phyloP scores from a whole-genome alignment of 2,329 filamentous ascomycete species.

The Aspergillus brasiliensis region DNA sequence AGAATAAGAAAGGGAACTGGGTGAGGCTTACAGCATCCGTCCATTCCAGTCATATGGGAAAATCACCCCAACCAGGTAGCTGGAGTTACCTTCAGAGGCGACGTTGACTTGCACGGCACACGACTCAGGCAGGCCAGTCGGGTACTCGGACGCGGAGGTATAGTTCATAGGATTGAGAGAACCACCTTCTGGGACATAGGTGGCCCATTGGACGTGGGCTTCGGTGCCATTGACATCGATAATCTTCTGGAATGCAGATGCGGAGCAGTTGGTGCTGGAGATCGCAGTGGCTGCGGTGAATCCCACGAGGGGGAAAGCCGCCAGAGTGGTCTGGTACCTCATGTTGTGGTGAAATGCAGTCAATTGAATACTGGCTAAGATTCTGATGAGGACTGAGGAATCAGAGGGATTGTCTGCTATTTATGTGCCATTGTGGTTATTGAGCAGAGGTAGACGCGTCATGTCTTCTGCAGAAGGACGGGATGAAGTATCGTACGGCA shows the following conservation, averaged over 20 bases:
- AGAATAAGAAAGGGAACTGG: not conserved
- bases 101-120: slow-evolving; percentile 1
- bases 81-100: not conserved
- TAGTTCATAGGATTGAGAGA: not conserved
- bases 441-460: not conserved
- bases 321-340: not conserved
- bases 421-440: not conserved
- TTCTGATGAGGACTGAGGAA: not conserved
- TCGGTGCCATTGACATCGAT: not conserved
- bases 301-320: not conserved
- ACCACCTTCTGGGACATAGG: not conserved
- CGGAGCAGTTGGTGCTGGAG: not conserved
- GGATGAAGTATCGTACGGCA: not conserved
- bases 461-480: not conserved
- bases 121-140: not conserved
- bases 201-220: not conserved
- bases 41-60: not conserved
- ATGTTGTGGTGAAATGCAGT: not conserved
- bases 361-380: not conserved
- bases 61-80: not conserved
- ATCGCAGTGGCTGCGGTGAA: not conserved
- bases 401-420: not conserved
- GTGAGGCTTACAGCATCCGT: not conserved
- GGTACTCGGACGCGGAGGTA: not conserved
- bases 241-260: not conserved